Conservation (phyloP, 805 yeast species). For the Monosporozyma unispora region DNA sequence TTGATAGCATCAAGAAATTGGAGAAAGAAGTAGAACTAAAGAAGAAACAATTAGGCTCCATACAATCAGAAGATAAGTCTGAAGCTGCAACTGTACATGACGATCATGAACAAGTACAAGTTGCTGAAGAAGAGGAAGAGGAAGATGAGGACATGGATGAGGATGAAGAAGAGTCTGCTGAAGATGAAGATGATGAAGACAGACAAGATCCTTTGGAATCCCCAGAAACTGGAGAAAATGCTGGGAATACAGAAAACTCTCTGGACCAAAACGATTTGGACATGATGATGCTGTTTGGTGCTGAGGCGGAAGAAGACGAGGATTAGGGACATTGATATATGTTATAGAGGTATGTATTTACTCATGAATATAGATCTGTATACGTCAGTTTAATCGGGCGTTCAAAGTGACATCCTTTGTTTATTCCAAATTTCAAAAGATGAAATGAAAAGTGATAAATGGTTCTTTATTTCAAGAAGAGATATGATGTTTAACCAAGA, state of each 20-base stretch:
- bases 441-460: not conserved
- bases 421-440: not conserved
- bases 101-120: conserved; percentile 12
- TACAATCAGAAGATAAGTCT: conserved; percentile 11
- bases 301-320: conserved; percentile 19
- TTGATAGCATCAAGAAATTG: conserved; percentile 69
- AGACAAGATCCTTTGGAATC: conserved; percentile 20
- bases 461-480: not conserved
- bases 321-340: not conserved
- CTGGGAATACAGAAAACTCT: conserved; percentile 18
- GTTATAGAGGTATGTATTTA: no score
- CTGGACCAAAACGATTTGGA: conserved; percentile 31
- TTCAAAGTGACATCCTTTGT: not conserved
- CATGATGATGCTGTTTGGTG: conserved; percentile 33
- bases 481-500: not conserved
- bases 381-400: not conserved
- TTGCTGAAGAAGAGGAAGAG: conserved; percentile 28
- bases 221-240: no score
- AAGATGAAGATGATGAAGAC: conserved; percentile 14
- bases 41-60: conserved; percentile 46
- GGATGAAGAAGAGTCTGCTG: conserved; percentile 28
- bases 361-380: not conserved
- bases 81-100: conserved; percentile 16
- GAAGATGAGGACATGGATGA: conserved; percentile 31
- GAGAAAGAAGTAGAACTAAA: conserved; percentile 77